Evolutionary conservation across 208 protist genomes (phyloP).

Genomic region (Acanthamoeba culbertsoni): DNA sequence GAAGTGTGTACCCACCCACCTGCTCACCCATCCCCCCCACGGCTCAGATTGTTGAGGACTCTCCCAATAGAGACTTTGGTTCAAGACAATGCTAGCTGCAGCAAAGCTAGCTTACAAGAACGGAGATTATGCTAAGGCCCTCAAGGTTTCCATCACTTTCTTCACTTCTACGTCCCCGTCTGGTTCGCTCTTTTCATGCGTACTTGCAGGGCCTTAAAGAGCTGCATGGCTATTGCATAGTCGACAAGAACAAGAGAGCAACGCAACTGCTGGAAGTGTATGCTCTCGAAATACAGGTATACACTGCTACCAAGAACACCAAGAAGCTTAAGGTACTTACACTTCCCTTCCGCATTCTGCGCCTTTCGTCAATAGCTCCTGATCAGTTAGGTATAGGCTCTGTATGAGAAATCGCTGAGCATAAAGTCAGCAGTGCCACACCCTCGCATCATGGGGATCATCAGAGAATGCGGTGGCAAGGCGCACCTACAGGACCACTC

Average conservation of each 20-base stretch:
- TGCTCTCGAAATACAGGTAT: slow-evolving; percentile 90
- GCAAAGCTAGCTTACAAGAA: slow-evolving; percentile 84
- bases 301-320: slow-evolving; percentile 86
- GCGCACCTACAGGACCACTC: slow-evolving; percentile 85
- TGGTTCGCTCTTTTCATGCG: neutral
- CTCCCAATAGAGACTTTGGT: slow-evolving; percentile 82
- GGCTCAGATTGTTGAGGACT: neutral
- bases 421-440: slow-evolving; percentile 88
- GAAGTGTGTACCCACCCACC: neutral
- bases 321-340: slow-evolving; percentile 81
- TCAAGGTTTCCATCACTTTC: slow-evolving; percentile 61
- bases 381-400: neutral
- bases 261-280: slow-evolving; percentile 88
- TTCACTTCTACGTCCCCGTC: neutral
- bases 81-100: slow-evolving; percentile 91
- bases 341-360: no score
- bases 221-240: slow-evolving; percentile 84
- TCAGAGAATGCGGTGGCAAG: slow-evolving; percentile 91
- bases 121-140: slow-evolving; percentile 74
- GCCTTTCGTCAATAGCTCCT: neutral
- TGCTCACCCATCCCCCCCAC: neutral
- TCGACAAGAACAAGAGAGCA: slow-evolving; percentile 81
- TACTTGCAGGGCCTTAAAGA: slow-evolving; percentile 70
- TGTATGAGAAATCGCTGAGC: slow-evolving; percentile 73
- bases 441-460: slow-evolving; percentile 88